Base-by-base conservation (phyloP, 371 early-diverging fungal species). In the Syncephalastrum contaminatum region DNA sequence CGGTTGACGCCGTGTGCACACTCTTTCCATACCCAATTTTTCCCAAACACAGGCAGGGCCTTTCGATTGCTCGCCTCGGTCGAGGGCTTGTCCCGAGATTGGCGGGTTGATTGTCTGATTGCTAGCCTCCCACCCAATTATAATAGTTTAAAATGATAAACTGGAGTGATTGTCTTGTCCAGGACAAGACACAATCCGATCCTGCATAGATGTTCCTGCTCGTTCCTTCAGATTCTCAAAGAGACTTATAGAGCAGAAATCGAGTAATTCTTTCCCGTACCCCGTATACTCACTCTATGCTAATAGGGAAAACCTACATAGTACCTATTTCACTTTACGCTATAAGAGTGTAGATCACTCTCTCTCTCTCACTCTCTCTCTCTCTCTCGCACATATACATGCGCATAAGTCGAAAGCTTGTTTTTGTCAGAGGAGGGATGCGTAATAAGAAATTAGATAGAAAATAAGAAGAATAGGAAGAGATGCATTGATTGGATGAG, bases 1-100 rank as follows among this genome's bases (percentile, higher is more conserved):
- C 68, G 71, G 74, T 61, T 70, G 68, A 74, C 52, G 59, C 74
- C 69, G 63, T 64, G 60, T 72, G 70, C 68, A 67, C 54, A 54
- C 27, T 44, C 51, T 56, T 50, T 57, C 45, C 45, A 60, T 57
- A 49, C 36, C 48, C 60, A 67, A 74, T 70, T 68, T 70, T 74
- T 68, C 51, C 48, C 60, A 61, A 58, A 42, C 10, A 66, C 13
- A 70, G 74, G 71, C 74, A 68, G 66, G 74, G 74, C 74, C 74
- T 52, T 54, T 48, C 55, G 45, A 43, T 53, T 43, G 39, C 44
- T 46, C 41, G 30, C 51, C 67, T 67, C 67, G 58, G 70, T 67
- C 73, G 48, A 55, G 51, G 39, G 45, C 21, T n/a, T 44, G 39
- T 18, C 21, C 22, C 51, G 56, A 21, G 25, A 53, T 53, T 22